Conservation (phyloP, 2,329 filamentous ascomycete genomes). For the Aspergillus japonicus region DNA sequence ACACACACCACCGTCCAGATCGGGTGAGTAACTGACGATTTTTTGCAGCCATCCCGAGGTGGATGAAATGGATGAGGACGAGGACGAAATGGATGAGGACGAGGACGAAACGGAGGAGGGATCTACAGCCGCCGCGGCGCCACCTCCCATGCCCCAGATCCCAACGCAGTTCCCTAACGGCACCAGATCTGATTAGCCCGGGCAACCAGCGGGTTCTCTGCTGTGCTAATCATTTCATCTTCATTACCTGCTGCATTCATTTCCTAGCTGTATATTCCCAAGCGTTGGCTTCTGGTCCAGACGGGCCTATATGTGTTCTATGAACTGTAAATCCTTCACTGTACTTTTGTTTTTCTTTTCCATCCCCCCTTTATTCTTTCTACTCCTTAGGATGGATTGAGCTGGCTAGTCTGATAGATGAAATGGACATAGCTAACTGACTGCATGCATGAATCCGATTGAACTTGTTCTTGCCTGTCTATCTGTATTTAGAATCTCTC, state of each 20-base stretch:
- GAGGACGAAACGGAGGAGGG: constrained; percentile 49
- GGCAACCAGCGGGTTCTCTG: not conserved
- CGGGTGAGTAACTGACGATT: constrained; percentile 11
- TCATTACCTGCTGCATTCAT: not conserved
- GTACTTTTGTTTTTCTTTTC: constrained; percentile 5
- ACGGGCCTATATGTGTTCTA: constrained; percentile 6
- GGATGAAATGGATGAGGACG: constrained; percentile 61
- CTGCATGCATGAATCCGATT: not conserved
- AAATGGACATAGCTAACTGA: not conserved
- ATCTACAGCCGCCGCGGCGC: constrained; percentile 19
- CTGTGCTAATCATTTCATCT: constrained; percentile 3
- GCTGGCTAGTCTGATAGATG: not conserved
- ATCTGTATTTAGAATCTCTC: not conserved
- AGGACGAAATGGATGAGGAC: constrained; percentile 49
- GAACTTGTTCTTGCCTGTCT: not conserved
- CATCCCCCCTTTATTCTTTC: not conserved
- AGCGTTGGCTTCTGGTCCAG: constrained; percentile 13
- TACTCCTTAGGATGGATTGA: not conserved
- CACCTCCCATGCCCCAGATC: constrained; percentile 35
- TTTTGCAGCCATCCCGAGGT: constrained; percentile 60
- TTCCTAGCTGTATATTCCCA: constrained; percentile 24
- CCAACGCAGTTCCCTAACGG: constrained; percentile 30
- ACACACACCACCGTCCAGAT: not conserved
- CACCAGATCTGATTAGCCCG: constrained; percentile 16
- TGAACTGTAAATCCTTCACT: not conserved